phyloP scores from a whole-genome alignment of 2,329 filamentous ascomycete species.

The Pseudogymnoascus sp. region DNA sequence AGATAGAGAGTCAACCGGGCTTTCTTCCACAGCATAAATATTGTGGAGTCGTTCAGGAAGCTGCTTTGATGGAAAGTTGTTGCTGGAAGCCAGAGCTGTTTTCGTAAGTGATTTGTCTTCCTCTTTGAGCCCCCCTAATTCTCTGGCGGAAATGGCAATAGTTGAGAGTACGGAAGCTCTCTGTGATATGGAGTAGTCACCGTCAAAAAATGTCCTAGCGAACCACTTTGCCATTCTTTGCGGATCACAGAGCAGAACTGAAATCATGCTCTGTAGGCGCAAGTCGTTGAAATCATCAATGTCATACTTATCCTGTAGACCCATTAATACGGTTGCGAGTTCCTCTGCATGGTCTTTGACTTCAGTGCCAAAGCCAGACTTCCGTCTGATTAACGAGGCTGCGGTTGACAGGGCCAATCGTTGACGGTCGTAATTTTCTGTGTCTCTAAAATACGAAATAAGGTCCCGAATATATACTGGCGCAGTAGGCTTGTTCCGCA shows the following conservation, averaged over 20 bases:
- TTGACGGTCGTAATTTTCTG: conserved; percentile 78
- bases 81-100: conserved; percentile 37
- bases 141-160: conserved; percentile 73
- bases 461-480: conserved; percentile 90
- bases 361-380: conserved; percentile 82
- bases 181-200: conserved; percentile 84
- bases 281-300: conserved; percentile 70
- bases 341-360: conserved; percentile 78
- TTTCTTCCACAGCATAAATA: conserved; percentile 49
- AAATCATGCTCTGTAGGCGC: conserved; percentile 73
- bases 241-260: conserved; percentile 70
- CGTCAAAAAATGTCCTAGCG: conserved; percentile 77
- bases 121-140: conserved; percentile 69
- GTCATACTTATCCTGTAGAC: conserved; percentile 79
- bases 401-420: conserved; percentile 72
- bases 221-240: conserved; percentile 77
- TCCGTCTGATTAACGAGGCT: conserved; percentile 75
- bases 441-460: conserved; percentile 69
- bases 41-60: conserved; percentile 69
- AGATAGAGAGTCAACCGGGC: conserved; percentile 58
- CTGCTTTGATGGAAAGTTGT: conserved; percentile 70
- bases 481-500: conserved; percentile 72
- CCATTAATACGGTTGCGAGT: conserved; percentile 67
- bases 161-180: conserved; percentile 75
- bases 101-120: conserved; percentile 30